Base-by-base conservation (phyloP, 2,329 filamentous ascomycete genomes). In the Stachybotrys echinatus region DNA sequence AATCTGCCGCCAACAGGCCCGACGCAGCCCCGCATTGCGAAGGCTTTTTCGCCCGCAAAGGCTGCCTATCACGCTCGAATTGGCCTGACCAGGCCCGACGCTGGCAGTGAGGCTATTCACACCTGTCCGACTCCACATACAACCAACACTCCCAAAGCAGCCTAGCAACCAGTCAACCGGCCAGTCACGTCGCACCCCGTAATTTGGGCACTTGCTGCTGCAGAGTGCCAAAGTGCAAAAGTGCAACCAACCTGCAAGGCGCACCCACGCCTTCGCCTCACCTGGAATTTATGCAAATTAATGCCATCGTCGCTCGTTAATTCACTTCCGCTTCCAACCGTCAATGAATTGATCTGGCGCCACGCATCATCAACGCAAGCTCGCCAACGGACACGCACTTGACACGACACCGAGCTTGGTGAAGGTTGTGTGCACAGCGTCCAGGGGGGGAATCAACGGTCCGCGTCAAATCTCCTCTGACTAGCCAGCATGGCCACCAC, bases 61-160 rank as follows among this genome's bases (percentile, higher is more conserved):
- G 31, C 43, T 48, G 45, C 43, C 46, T 43, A 21, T 31, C 34
- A 48, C 43, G 42, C 42, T 51, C 42, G 43, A 47, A 37, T 47
- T 50, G 49, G 58, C 59, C 55, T 53, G 56, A 58, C 52, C 53
- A 48, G 53, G 45, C 52, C 43, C 52, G 49, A 31, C 51, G 48
- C 52, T 54, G 50, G 59, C 55, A 34, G 65, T 72, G 69, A 72
- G 65, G 69, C 66, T 71, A 71, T 72, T 71, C 69, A 58, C 66
- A 68, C 55, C 45, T 49, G 27, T 27, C 27, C 27, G 48, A 50
- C 46, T 52, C 53, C 54, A 56, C 54, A 48, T 52, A 42, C 45
- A 34, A 55, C 48, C 48, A 44, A 50, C 45, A 48, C 47, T 47
- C 51, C 54, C 42, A 39, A 45, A 48, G 23, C 45, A 49, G 52